Conservation (phyloP, 257 asterid species). For the Cinchona pubescens region DNA sequence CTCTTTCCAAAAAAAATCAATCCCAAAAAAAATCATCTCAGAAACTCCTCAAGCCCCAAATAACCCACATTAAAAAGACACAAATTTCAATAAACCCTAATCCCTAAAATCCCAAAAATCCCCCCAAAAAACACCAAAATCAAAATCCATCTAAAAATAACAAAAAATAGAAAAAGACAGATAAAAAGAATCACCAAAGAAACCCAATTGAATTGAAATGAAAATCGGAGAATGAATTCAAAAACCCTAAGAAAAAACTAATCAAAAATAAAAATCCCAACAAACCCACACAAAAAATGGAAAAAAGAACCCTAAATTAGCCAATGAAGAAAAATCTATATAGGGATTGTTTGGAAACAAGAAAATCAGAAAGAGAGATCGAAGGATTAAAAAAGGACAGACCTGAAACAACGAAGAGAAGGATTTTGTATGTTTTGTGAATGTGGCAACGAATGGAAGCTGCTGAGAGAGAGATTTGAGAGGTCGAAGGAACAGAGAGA, state of each 20-base stretch:
- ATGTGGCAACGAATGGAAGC: constrained; percentile 34
- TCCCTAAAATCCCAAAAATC: constrained; percentile 17
- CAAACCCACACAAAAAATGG: constrained; percentile 15
- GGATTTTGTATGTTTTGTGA: constrained; percentile 20
- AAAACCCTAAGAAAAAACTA: constrained; percentile 9
- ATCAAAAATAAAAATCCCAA: constrained; percentile 16
- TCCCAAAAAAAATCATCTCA: constrained; percentile 17
- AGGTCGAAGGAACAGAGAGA: constrained; percentile 37
- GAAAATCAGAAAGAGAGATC: constrained; percentile 19
- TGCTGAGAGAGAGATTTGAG: constrained; percentile 33
- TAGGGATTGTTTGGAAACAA: not conserved
- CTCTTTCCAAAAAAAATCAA: not conserved
- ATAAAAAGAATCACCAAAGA: not conserved
- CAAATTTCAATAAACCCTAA: constrained; percentile 40
- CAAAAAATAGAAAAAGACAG: not conserved
- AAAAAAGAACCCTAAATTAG: constrained; percentile 18
- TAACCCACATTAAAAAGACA: constrained; percentile 19
- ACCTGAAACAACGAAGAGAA: constrained; percentile 24
- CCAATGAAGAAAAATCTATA: not conserved
- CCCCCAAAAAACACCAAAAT: constrained; percentile 10
- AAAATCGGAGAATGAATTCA: not conserved
- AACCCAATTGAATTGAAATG: constrained; percentile 7
- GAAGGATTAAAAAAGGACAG: constrained; percentile 6
- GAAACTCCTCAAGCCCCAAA: constrained; percentile 15
- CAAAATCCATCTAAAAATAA: constrained; percentile 4